These are phyloP conservation scores for Fusarium hostae DNA, from an alignment of 2,329 filamentous ascomycete species.

Conservation along the genomic window DNA sequence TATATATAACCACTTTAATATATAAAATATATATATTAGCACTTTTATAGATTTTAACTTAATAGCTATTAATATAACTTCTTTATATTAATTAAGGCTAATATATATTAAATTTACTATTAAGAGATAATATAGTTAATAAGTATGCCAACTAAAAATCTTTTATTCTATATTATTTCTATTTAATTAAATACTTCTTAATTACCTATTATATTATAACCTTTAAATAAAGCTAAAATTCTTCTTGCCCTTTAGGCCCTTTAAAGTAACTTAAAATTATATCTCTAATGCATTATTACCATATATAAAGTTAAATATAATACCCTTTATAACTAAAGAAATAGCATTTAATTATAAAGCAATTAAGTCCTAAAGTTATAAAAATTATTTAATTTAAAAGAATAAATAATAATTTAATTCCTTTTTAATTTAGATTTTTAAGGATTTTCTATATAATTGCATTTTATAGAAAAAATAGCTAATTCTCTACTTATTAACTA, in stretches of 20 bases:
- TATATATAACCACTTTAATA: too few relatives aligned
- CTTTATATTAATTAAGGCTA: too few relatives aligned
- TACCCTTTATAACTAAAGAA: neutral
- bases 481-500: neutral
- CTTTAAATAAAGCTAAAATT: neutral
- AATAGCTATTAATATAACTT: too few relatives aligned
- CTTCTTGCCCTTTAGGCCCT: neutral
- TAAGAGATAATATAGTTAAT: too few relatives aligned
- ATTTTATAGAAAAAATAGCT: neutral
- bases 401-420: neutral
- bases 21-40: too few relatives aligned
- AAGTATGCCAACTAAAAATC: too few relatives aligned
- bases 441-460: neutral
- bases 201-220: neutral
- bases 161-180: too few relatives aligned
- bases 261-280: neutral
- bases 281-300: neutral
- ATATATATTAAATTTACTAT: too few relatives aligned
- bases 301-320: neutral
- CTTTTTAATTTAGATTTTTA: neutral
- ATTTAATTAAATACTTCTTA: too few relatives aligned
- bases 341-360: neutral
- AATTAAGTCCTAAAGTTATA: neutral
- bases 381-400: neutral
- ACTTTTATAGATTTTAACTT: too few relatives aligned